Evolutionary conservation across 2,329 filamentous ascomycete species (phyloP), one percentile per base, ranked within the genome.

Genomic region (Curvularia sp.): DNA sequence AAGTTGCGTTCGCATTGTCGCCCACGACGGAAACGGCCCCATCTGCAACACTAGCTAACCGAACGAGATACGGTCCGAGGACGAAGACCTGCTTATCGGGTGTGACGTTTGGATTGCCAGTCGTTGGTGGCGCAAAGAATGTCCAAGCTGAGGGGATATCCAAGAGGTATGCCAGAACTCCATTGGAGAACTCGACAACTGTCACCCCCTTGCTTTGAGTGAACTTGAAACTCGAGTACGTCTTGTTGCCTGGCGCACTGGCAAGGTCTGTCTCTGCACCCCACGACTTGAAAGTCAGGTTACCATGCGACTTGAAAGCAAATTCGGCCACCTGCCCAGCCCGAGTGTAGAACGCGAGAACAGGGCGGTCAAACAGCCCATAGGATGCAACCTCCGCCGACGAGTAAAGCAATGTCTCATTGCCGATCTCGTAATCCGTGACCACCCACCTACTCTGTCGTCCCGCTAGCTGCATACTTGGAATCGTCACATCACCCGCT

Each of bases 391-490:
- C 70, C 53, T 86, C 83, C 0, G 81, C 79, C 0, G 83, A 82
- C 2, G 81, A 82, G 67, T 84, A 86, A 0, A 85, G 73, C 3
- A 86, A 69, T 3, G 74, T 80, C 28, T 80, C 75, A 1, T 75
- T 74, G 4, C 84, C 83, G 55, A 85, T 74, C 0, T 68, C 66
- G 52, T 85, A 85, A 63, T 86, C 83, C 0, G 82, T 84, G 20
- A 85, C 81, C 3, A 85, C 72, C 60, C 85, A 84, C 61, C 84
- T 84, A 65, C 81, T 83, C 66, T 85, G 82, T 18, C 82, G 78
- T 10, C 83, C 83, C 48, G 80, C 77, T 3, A 86, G 74, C 47
- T 81, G 78, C n/a, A 85, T 76, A 38, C 79, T 79, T 0, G 82
- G 79, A 3, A 82, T 73, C 1, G 71, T 78, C 8, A 80, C 65